phyloP scores from a whole-genome alignment of 179 eudicot species.

The Patellifolia procumbens region DNA sequence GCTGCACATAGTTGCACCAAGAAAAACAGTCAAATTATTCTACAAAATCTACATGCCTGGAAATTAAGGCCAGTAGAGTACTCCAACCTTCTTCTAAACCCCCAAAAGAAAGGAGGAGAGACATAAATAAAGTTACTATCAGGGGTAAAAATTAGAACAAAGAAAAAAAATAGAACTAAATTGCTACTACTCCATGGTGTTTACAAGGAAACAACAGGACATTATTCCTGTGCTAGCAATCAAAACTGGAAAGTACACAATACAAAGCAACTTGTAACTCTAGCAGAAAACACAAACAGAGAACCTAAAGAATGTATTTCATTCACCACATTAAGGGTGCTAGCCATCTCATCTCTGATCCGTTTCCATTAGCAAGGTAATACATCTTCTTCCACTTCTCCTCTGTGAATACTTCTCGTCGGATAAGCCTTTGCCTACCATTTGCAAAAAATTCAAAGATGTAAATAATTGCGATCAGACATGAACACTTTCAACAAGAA shows the following conservation, averaged over 20 bases:
- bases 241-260: not conserved
- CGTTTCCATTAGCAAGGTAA: slow-evolving; percentile 85
- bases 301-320: slow-evolving; percentile 2
- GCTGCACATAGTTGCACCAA: too few species aligned
- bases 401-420: slow-evolving; percentile 83
- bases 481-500: not conserved
- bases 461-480: not conserved
- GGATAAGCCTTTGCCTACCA: slow-evolving; percentile 83
- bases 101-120: slow-evolving; percentile 11
- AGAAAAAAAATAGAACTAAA: not conserved
- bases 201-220: slow-evolving; percentile 16
- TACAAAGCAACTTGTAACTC: not conserved
- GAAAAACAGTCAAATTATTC: too few species aligned
- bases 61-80: slow-evolving; percentile 10
- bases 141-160: not conserved
- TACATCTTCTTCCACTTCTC: slow-evolving; percentile 93
- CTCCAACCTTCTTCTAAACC: not conserved
- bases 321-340: slow-evolving; percentile 80
- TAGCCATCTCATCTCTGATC: slow-evolving; percentile 89
- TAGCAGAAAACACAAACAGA: not conserved
- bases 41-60: slow-evolving; percentile 3
- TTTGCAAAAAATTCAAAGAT: slow-evolving; percentile 23
- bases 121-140: not conserved
- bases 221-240: slow-evolving; percentile 17
- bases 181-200: slow-evolving; percentile 24